Evolutionary conservation across 2,329 filamentous ascomycete genomes (phyloP).

Genomic region (Verticillium nubilum): DNA sequence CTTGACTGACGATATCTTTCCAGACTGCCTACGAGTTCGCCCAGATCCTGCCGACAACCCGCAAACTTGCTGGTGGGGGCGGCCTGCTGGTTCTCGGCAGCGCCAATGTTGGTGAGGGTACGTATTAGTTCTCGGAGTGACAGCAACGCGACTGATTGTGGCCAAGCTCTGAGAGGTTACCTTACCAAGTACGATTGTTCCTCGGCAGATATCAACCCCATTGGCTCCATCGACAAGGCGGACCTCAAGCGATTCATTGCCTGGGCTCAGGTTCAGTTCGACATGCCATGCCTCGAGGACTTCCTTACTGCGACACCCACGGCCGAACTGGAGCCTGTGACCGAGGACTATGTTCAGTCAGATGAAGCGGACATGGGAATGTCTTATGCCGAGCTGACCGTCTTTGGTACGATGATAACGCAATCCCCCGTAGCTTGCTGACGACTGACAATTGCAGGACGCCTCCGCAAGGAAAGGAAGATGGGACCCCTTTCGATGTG

Average conservation of each 20-base stretch:
- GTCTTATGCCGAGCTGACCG: conserved; percentile 40
- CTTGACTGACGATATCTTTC: not conserved
- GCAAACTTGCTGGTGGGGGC: conserved; percentile 48
- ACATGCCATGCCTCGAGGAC: conserved; percentile 57
- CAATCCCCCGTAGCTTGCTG: not conserved
- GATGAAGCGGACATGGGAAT: conserved; percentile 49
- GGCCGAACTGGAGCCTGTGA: conserved; percentile 62
- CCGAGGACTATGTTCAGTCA: conserved; percentile 48
- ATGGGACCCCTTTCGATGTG: conserved; percentile 43
- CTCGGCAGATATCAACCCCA: conserved; percentile 47
- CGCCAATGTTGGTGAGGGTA: conserved; percentile 53
- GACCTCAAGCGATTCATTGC: conserved; percentile 68
- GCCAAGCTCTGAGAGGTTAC: conserved; percentile 34
- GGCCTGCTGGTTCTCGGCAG: conserved; percentile 62
- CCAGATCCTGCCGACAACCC: conserved; percentile 55
- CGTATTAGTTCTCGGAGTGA: not conserved
- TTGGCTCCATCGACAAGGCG: conserved; percentile 56
- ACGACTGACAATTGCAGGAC: conserved; percentile 20
- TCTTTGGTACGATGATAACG: not conserved
- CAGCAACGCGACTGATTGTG: conserved; percentile 9
- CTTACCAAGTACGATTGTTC: conserved; percentile 66
- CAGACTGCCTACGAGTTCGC: conserved; percentile 50
- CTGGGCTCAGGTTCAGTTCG: conserved; percentile 55
- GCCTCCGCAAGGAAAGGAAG: conserved; percentile 39
- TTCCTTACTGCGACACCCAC: conserved; percentile 62